These are phyloP conservation scores for Globisporangium mamillatum DNA, from an alignment of 352 stramenopile species.

Conservation along the genomic window DNA sequence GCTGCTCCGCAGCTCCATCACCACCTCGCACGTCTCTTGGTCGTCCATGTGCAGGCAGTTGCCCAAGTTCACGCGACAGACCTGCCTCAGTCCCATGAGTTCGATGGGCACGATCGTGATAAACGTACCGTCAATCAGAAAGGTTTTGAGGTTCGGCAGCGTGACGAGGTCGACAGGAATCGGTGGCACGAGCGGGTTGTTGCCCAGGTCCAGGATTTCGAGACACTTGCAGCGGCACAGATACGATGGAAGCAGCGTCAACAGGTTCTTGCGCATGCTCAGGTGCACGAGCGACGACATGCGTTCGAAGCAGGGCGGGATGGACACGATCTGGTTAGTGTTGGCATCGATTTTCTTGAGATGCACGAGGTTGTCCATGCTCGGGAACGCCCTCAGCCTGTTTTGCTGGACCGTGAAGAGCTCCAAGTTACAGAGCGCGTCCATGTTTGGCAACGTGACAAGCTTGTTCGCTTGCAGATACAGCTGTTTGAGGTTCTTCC, in stretches of 20 bases:
- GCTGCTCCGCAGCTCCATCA: slow-evolving; percentile 45
- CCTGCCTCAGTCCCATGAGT: slow-evolving; percentile 46
- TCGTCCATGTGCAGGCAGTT: slow-evolving; percentile 52
- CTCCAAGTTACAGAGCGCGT: slow-evolving; percentile 56
- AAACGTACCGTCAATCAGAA: slow-evolving; percentile 54
- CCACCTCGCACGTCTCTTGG: slow-evolving; percentile 63
- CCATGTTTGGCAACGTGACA: slow-evolving; percentile 35
- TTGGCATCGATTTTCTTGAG: slow-evolving; percentile 80
- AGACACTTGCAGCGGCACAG: slow-evolving; percentile 44
- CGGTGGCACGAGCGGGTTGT: slow-evolving; percentile 49
- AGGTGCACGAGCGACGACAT: slow-evolving; percentile 64
- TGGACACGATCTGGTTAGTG: slow-evolving; percentile 54
- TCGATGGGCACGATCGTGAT: slow-evolving; percentile 62
- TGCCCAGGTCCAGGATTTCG: slow-evolving; percentile 69
- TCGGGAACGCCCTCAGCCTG: slow-evolving; percentile 47
- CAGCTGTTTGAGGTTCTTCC: slow-evolving; percentile 56
- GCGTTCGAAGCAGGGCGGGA: slow-evolving; percentile 47
- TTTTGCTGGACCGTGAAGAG: slow-evolving; percentile 67
- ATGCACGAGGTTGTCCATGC: slow-evolving; percentile 55
- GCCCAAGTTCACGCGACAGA: slow-evolving; percentile 63
- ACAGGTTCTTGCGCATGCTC: slow-evolving; percentile 59
- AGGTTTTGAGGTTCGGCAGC: slow-evolving; percentile 55
- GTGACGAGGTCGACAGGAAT: slow-evolving; percentile 41
- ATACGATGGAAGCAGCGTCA: slow-evolving; percentile 45
- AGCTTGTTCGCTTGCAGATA: slow-evolving; percentile 63